Conservation (phyloP, 2,329 filamentous ascomycete genomes). For the Myriosclerotinia scirpicola region DNA sequence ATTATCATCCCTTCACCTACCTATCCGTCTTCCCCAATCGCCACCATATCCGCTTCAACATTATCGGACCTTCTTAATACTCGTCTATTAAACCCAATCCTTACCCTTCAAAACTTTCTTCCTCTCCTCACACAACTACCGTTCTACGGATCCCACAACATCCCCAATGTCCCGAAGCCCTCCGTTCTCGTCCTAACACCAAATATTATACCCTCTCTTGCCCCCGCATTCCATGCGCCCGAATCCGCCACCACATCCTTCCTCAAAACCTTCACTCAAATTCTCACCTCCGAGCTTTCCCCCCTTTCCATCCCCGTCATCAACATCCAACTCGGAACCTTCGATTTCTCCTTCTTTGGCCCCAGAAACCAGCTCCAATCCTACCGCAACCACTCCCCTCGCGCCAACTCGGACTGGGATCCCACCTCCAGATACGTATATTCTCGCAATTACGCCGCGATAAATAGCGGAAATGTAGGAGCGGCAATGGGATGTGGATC, state of each 20-base stretch:
- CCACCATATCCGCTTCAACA: slow-evolving; percentile 77
- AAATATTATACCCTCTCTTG: slow-evolving; percentile 75
- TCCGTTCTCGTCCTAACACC: slow-evolving; percentile 78
- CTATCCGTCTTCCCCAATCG: slow-evolving; percentile 80
- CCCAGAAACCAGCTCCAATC: slow-evolving; percentile 44
- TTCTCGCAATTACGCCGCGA: slow-evolving; percentile 61
- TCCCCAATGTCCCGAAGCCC: slow-evolving; percentile 49
- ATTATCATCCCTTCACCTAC: slow-evolving; percentile 79
- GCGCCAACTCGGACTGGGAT: slow-evolving; percentile 51
- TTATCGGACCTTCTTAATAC: slow-evolving; percentile 92
- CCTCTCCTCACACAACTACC: slow-evolving; percentile 65
- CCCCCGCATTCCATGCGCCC: slow-evolving; percentile 77
- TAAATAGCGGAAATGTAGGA: slow-evolving; percentile 41
- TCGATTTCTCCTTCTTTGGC: slow-evolving; percentile 74
- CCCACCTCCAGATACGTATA: slow-evolving; percentile 60
- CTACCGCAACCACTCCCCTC: slow-evolving; percentile 44
- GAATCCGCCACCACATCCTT: slow-evolving; percentile 85
- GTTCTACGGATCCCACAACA: slow-evolving; percentile 41
- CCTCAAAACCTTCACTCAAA: slow-evolving; percentile 80
- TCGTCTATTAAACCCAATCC: slow-evolving; percentile 83
- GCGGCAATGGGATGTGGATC: slow-evolving; percentile 39
- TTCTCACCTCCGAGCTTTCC: slow-evolving; percentile 75
- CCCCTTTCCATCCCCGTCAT: slow-evolving; percentile 76
- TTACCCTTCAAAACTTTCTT: slow-evolving; percentile 87
- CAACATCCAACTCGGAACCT: slow-evolving; percentile 86